Evolutionary conservation across 352 stramenopile species (phyloP).

Genomic region (Globisporangium cystogenes): DNA sequence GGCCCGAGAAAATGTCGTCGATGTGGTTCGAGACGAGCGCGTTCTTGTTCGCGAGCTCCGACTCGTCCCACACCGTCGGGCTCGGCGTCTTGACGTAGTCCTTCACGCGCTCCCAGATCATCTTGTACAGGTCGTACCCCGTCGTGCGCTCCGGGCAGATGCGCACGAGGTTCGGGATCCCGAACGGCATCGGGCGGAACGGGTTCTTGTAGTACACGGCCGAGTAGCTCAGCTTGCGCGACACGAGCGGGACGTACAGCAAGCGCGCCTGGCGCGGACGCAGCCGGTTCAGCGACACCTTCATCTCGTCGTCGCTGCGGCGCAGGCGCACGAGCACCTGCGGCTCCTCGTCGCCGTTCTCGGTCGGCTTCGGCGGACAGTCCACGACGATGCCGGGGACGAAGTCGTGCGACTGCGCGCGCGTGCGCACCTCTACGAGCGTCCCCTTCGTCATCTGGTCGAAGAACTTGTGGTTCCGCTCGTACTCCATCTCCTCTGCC

Average conservation of each 20-base stretch:
- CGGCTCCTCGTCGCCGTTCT: constrained; percentile 36
- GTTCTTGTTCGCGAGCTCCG: constrained; percentile 22
- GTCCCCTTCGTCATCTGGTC: constrained; percentile 49
- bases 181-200: constrained; percentile 82
- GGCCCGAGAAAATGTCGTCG: constrained; percentile 72
- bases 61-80: constrained; percentile 33
- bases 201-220: constrained; percentile 88
- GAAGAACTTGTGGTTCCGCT: constrained; percentile 37
- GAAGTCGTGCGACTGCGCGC: constrained; percentile 67
- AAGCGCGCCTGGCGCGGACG: constrained; percentile 65
- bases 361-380: constrained; percentile 16
- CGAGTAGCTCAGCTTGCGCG: constrained; percentile 83
- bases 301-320: constrained; percentile 66
- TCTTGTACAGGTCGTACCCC: constrained; percentile 71
- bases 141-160: constrained; percentile 80
- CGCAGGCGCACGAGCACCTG: constrained; percentile 59
- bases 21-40: constrained; percentile 61
- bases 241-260: constrained; percentile 77
- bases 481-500: constrained; percentile 32
- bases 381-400: constrained; percentile 63
- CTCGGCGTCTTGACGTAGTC: constrained; percentile 57
- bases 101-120: constrained; percentile 81
- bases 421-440: constrained; percentile 69
- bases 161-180: constrained; percentile 80
- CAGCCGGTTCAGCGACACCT: constrained; percentile 59